Base-by-base conservation (phyloP, 2,329 filamentous ascomycete genomes). In the Fusarium palustre region DNA sequence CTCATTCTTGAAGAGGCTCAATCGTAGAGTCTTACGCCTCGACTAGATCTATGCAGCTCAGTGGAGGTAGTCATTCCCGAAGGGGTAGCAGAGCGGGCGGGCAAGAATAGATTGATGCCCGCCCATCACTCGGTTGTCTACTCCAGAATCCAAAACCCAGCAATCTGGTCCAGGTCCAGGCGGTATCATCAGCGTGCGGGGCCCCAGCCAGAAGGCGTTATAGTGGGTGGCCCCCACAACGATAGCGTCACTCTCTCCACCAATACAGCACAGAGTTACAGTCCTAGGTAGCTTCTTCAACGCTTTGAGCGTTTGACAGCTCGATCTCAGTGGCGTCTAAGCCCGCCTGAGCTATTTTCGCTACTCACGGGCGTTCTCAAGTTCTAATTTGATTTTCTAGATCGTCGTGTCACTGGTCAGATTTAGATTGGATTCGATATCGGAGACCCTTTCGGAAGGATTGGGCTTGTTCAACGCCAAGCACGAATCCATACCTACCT, bases 221-320 rank as follows among this genome's bases (percentile, higher is more conserved):
- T 30, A 64, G 62, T 63, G 62, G 13, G 15, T 39, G 33, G 24
- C n/a, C 48, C 48, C 48, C 41, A 46, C 55, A 20, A 7, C 42
- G 43, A 70, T 68, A 70, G 67, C 67, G 67, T 65, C 62, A 60
- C 58, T 25, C 18, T 39, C 57, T 38, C 67, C 64, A 46, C 67
- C 65, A 66, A 65, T 59, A 55, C 41, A 43, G 36, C 54, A 55
- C 41, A 43, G 36, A 39, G 36, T n/a, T 13, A 39, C 36, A 13
- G 20, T 43, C 47, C 30, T 34, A 33, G n/a, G n/a, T n/a, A n/a
- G 62, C 39, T 55, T 68, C 41, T 42, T 69, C 45, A 64, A 70
- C 66, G 59, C 66, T 69, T 46, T 43, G 66, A 41, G 49, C 63
- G 61, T 69, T 70, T 69, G 66, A 70, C 66, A 69, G 66, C 66